A percentile compares a stretch with the other conserved stretches of the same genome.
Conservation (phyloP, 768 basidiomycete genomes). For the Hygrocybe coccinea region DNA sequence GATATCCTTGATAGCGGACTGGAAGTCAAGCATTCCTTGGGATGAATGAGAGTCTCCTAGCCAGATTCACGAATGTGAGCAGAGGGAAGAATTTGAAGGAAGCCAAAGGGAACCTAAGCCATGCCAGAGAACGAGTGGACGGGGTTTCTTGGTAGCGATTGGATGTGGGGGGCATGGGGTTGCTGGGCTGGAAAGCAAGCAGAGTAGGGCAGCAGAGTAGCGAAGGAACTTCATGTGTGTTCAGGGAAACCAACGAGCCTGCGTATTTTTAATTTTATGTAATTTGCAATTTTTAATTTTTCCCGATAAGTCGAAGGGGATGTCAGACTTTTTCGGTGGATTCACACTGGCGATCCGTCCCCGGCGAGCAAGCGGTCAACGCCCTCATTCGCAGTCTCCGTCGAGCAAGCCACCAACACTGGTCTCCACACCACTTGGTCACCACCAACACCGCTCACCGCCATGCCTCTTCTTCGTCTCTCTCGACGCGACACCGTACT, state of each 20-base stretch:
- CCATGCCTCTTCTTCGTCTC: slow-evolving; percentile 28
- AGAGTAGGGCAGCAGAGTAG: slow-evolving; percentile 2
- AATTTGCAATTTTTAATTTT: no score
- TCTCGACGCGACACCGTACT: slow-evolving; percentile 45
- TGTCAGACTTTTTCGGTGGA: no score
- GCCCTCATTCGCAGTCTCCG: no score
- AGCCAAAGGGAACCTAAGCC: slow-evolving; percentile 45
- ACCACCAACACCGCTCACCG: neutral
- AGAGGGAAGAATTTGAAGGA: neutral
- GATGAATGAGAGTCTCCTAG: slow-evolving; percentile 73
- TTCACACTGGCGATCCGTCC: no score
- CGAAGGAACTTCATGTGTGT: neutral
- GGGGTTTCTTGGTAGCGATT: slow-evolving; percentile 7
- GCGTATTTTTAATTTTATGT: no score
- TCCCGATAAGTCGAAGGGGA: no score
- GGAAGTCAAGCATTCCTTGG: slow-evolving; percentile 66
- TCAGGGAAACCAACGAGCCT: neutral
- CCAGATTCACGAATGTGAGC: neutral
- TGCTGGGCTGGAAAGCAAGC: slow-evolving; percentile 1
- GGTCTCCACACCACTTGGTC: no score
- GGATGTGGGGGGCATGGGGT: neutral
- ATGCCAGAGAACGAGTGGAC: slow-evolving; percentile 75
- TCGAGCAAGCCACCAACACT: no score
- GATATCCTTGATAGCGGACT: slow-evolving; percentile 49
- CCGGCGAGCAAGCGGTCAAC: no score